A percentile compares a stretch with the other conserved stretches of the same genome.
Conservation (phyloP, 2,329 filamentous ascomycete genomes). For the Myotisia sp. region DNA sequence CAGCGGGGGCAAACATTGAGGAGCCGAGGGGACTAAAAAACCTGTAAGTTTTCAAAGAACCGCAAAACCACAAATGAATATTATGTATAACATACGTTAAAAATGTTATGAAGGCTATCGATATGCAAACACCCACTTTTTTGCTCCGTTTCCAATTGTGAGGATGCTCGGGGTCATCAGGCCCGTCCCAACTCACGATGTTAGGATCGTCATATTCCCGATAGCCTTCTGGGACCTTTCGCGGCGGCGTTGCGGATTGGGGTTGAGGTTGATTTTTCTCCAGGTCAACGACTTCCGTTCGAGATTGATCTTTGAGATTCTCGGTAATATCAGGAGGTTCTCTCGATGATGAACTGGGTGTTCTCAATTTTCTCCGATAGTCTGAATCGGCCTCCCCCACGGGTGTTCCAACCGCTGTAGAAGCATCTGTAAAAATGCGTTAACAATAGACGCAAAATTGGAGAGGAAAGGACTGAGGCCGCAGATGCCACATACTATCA, state of each 20-base stretch:
- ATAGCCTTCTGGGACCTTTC: slow-evolving; percentile 3
- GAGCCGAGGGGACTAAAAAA: slow-evolving; percentile 22
- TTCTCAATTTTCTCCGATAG: too few species aligned
- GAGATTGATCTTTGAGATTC: too few species aligned
- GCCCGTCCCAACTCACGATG: slow-evolving; percentile 17
- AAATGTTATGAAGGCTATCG: slow-evolving; percentile 9
- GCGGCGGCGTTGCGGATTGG: neutral
- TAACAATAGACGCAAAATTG: too few species aligned
- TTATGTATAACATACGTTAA: slow-evolving; percentile 7
- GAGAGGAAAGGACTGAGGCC: neutral
- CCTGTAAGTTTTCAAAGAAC: neutral
- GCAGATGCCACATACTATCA: neutral
- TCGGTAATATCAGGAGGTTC: neutral
- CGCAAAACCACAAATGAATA: neutral
- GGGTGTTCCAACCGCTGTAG: neutral
- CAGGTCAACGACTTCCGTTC: neutral
- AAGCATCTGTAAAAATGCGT: slow-evolving; percentile 1
- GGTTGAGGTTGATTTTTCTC: neutral
- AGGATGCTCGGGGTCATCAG: slow-evolving; percentile 17
- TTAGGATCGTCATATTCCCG: slow-evolving; percentile 10
- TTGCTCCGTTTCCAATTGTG: slow-evolving; percentile 14
- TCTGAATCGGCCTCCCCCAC: too few species aligned
- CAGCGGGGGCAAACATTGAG: slow-evolving; percentile 34
- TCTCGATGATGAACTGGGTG: slow-evolving; percentile 1
- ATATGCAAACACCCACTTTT: slow-evolving; percentile 17